phyloP scores from a whole-genome alignment of 73 alveolate species.

The Effrenium voratum region DNA sequence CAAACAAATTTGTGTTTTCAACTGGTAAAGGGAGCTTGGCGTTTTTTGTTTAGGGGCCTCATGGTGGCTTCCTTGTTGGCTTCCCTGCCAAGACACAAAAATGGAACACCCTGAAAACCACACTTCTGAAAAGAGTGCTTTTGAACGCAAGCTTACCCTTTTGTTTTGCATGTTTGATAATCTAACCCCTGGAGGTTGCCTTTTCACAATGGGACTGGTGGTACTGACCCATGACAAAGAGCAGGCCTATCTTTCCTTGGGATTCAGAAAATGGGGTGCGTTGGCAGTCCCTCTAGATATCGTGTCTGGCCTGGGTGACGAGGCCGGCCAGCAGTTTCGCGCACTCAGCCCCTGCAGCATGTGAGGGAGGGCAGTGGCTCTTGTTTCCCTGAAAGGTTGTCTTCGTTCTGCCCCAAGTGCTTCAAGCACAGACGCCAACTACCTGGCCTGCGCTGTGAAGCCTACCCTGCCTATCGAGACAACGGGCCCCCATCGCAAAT shows the following conservation, averaged over 20 bases:
- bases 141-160: neutral
- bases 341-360: neutral
- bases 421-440: too few species aligned
- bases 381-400: neutral
- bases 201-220: slow-evolving; percentile 9
- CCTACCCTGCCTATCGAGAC: neutral
- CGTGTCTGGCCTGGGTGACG: neutral
- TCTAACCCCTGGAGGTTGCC: neutral
- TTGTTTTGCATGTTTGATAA: neutral
- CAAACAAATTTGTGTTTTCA: neutral
- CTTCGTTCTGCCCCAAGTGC: neutral
- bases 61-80: too few species aligned
- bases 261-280: slow-evolving; percentile 7
- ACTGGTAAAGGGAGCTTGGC: neutral
- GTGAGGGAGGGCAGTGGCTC: neutral
- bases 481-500: neutral
- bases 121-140: neutral
- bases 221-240: neutral
- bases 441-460: slow-evolving; percentile 7
- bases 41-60: too few species aligned
- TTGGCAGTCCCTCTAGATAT: neutral
- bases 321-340: neutral
- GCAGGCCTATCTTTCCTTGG: neutral
- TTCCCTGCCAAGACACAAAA: too few species aligned
- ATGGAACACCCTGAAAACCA: neutral